Base-by-base conservation (phyloP, 2,329 filamentous ascomycete species). In the Fusarium circinatum region DNA sequence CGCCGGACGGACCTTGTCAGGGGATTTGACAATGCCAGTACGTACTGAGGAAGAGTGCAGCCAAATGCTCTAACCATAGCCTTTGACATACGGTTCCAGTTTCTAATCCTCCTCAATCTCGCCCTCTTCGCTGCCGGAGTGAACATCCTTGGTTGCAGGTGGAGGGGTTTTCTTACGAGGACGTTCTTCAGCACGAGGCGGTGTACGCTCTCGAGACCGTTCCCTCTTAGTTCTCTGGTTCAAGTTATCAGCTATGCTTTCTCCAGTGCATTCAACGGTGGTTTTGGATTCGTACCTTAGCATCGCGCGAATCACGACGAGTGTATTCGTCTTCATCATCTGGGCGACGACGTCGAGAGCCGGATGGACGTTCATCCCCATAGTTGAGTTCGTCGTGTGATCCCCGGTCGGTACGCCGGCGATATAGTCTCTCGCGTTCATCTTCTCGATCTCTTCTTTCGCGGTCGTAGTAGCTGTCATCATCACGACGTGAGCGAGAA, bases 351-450 rank as follows among this genome's bases (percentile, higher is more conserved):
- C 95, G 91, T 80, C 94, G 90, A 78, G 93, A 88, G 73, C 85
- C 83, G 83, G 89, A 81, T 84, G 93, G 84, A 76, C 88, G 85
- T 82, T 92, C 86, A 82, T 96, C 94, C 70, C 96, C 95, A 81
- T 98, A 98, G 79, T 97, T 95, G 67, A 98, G 89, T 81, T 97
- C 95, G 78, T 97, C 95, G 70, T 94, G 91, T 76, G 92, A 91
- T 76, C 93, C 92, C 76, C 92, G 90, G 48, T 94, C 94, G 70
- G 83, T 84, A 66, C 94, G 94, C 76, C 95, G 93, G 65, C 94
- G 91, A 82, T 98, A 98, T 59, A 93, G 87, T 68, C 94, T 91
- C 83, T 98, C 96, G 62, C 96, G 91, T 81, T 98, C 95, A 76
- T 95, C 93, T 80, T 98, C 96, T 56, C 95, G 90, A 75, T 96